These are phyloP conservation scores for Beta corolliflora DNA, from an alignment of 179 eudicot genomes.

Conservation along the genomic window DNA sequence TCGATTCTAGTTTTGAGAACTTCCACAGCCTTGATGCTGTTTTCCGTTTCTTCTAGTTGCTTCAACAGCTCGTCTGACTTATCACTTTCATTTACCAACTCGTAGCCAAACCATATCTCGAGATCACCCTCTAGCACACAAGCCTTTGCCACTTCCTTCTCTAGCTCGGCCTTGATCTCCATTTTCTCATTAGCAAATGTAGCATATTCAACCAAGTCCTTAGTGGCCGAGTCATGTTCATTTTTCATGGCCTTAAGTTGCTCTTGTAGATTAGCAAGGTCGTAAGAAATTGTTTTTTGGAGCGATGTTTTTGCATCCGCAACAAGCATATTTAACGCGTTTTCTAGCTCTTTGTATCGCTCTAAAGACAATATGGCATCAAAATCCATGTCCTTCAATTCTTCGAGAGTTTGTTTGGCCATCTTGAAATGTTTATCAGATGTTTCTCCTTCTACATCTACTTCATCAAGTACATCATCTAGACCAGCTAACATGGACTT, in stretches of 20 bases:
- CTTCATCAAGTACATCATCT: conserved; percentile 5
- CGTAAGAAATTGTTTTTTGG: not conserved
- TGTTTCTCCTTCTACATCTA: not conserved
- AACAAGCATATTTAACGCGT: conserved; percentile 27
- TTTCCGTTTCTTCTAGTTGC: conserved; percentile 37
- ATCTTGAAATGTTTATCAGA: conserved; percentile 30
- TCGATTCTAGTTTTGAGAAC: conserved; percentile 31
- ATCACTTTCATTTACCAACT: conserved; percentile 19
- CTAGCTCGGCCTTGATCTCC: conserved; percentile 28
- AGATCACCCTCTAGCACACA: conserved; percentile 31
- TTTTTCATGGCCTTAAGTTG: conserved; percentile 20
- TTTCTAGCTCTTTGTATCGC: conserved; percentile 34
- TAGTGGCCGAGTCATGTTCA: conserved; percentile 33
- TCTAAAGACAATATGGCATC: conserved; percentile 24
- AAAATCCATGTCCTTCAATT: conserved; percentile 31
- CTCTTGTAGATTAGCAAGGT: conserved; percentile 22
- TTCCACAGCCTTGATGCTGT: conserved; percentile 32
- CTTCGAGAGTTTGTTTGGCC: conserved; percentile 36
- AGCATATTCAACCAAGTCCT: conserved; percentile 34
- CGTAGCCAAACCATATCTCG: conserved; percentile 29
- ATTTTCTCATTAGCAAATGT: conserved; percentile 19
- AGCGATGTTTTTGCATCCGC: conserved; percentile 16
- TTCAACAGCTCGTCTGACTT: conserved; percentile 37
- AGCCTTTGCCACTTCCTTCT: conserved; percentile 36
- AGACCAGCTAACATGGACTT: conserved; percentile 27